Evolutionary conservation across 192 early-diverging fungal species (phyloP), one percentile per base, ranked within the genome.

Genomic region (Podila clonocystis): DNA sequence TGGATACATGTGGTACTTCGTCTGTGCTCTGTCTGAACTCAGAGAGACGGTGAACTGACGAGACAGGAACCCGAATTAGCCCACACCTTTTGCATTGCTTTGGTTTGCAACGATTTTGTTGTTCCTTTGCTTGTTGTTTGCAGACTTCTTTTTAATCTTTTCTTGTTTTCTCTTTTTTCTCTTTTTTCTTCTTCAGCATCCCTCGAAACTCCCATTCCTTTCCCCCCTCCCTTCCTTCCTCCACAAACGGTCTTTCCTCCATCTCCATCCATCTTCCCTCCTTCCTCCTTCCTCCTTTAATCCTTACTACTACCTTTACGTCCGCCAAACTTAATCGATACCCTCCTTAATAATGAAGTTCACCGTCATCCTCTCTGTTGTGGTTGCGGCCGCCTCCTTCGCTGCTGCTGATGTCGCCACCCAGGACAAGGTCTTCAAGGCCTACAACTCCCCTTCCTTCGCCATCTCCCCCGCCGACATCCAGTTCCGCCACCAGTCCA

Each of bases 281-380:
- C 33, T 13, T 15, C 68, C 38, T 58, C 50, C 33, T 50, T 30
- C 12, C 58, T 30, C 9, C 58, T 30, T 50, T 15, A 22, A n/a
- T 5, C 45, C 26, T 24, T 50, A 15, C 13, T n/a, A 33, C 8
- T 36, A 38, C 15, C 30, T 36, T n/a, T 26, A 36, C 30, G 29
- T 36, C 55, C 55, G 24, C 24, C 11, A 6, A 12, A 12, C 30
- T 9, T 30, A 28, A 50, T 49, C 20, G 28, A 59, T 55, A 55
- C 52, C 52, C 52, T 55, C 52, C 26, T 29, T 12, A 38, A 65
- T 57, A 48, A 79, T 79, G 75, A 79, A 79, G 45, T 36, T 79
- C 75, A 48, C 75, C 11, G 4, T 72, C 70, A 79, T 72, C 65
- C 75, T 79, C 61, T 72, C 75, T 24, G 65, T 58, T 30, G 75